Base-by-base conservation (phyloP, 2,329 filamentous ascomycete species). In the Westerdykella sp. region DNA sequence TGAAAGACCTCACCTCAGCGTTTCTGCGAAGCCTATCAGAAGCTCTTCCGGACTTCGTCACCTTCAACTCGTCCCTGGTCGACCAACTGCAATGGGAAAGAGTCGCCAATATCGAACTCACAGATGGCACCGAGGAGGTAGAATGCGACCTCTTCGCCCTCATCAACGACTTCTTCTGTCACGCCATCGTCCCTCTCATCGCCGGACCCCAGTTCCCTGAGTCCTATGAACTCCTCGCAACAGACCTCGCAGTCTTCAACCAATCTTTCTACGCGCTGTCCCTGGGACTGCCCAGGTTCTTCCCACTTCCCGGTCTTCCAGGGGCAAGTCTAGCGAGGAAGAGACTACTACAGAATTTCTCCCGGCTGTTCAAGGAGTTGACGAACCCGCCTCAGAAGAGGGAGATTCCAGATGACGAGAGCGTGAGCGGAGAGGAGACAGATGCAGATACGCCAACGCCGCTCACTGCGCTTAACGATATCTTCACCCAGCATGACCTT, bases 81-180 rank as follows among this genome's bases (percentile, higher is more conserved):
- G 81, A 85, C 54, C 78, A 83, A 47, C 72, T 73, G 52, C 68
- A 69, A 2, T 84, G 81, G 81, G 81, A 85, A 56, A 73, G 78
- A 28, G 71, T 76, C 1, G 62, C 64, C 2, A 60, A 74, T 16
- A 67, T 76, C 4, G 72, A 74, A 13, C 51, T 63, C 30, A 56
- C 65, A 2, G 59, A 62, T n/a, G 67, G 60, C 5, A 65, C 65
- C 13, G 62, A 66, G 22, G 68, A 75, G 41, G 77, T 73, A 12
- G 78, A 82, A 41, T 60, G 56, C 39, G 58, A 63, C 28, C 46
- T 66, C 2, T 62, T 62, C 34, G 63, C 71, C 3, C 66, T 84
- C 5, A 62, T 81, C 16, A 69, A 77, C 43, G 73, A 78, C 50
- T 81, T 82, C 51, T 70, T 79, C 31, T 80, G 76, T 4, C 70